Evolutionary conservation across 495 filamentous ascomycete genomes (phyloP).

Genomic region (Penicillium manginii): DNA sequence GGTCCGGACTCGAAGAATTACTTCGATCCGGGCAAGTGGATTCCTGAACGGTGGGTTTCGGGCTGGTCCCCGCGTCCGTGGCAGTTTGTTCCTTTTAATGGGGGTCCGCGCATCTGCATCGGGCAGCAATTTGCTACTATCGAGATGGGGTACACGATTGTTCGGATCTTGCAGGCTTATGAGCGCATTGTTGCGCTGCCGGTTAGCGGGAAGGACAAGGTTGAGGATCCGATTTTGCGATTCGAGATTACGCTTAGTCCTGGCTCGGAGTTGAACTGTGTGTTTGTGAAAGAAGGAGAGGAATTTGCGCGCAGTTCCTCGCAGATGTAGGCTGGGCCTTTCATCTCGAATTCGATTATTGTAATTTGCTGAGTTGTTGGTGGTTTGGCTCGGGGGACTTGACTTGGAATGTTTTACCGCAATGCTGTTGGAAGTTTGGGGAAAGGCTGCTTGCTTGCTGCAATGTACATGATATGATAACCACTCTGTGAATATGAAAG

Average conservation of each 20-base stretch:
- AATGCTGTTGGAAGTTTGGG: too few relatives aligned
- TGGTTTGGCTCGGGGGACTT: too few relatives aligned
- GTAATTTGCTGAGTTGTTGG: too few relatives aligned
- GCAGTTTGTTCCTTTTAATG: slow-evolving; percentile 69
- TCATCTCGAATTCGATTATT: neutral
- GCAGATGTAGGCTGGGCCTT: neutral
- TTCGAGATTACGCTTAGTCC: slow-evolving; percentile 49
- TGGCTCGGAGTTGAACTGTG: slow-evolving; percentile 46
- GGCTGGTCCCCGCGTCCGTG: slow-evolving; percentile 68
- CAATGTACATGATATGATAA: too few relatives aligned
- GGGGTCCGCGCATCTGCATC: slow-evolving; percentile 64
- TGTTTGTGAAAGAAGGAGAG: slow-evolving; percentile 43
- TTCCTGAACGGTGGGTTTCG: slow-evolving; percentile 77
- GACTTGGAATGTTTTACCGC: too few relatives aligned
- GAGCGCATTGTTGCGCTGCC: slow-evolving; percentile 48
- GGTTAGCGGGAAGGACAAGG: slow-evolving; percentile 33
- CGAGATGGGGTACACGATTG: slow-evolving; percentile 64
- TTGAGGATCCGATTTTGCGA: slow-evolving; percentile 40
- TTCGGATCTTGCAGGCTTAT: slow-evolving; percentile 65
- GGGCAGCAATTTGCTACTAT: slow-evolving; percentile 66
- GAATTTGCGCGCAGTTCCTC: slow-evolving; percentile 10
- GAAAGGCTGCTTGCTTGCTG: too few relatives aligned
- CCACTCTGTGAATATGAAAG: too few relatives aligned
- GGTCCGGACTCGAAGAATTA: slow-evolving; percentile 51
- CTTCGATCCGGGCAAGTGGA: slow-evolving; percentile 52